Evolutionary conservation across 768 basidiomycete genomes (phyloP), one percentile per base, ranked within the genome.

Genomic region (Psilocybe sp.): DNA sequence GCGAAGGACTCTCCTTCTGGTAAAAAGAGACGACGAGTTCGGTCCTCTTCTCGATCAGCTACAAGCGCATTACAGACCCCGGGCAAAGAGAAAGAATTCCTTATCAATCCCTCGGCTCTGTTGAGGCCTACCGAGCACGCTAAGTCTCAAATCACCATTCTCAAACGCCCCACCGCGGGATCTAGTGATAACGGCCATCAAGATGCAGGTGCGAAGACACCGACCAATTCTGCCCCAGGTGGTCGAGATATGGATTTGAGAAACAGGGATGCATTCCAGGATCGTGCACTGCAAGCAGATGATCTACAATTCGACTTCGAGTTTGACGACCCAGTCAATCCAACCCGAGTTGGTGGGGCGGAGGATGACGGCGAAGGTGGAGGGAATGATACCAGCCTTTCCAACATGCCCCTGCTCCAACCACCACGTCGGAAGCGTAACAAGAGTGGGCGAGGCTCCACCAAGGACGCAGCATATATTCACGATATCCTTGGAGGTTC

Each of bases 321-420:
- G 12, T 31, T 53, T 10, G 54, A 56, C 16, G 52, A 53, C 14
- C 44, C 50, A 38, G 53, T 56, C 11, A 49, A 56, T 10, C 38
- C 36, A 4, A 49, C 57, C 19, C 54, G 52, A 11, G 23, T 7
- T 28, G 23, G 23, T 28, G 23, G 23, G 23, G 7, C 23, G 23
- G 60, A 58, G 14, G 58, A 57, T 8, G 63, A 61, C 19, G 60
- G 58, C 14, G 61, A 62, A 16, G 52, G 53, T 5, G 54, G 40
- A 44, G 56, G 44, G 20, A 62, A 62, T 36, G 50, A 57, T 31
- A 63, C 63, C 42, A 64, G 63, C 32, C 46, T 64, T n/a, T 58
- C 58, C 9, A 58, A 61, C n/a, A 47, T 64, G 42, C 51, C 62
- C 13, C 46, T 64, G 35, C 52, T 64, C 34, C 54, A 64, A 51